Evolutionary conservation across 139 green algal genomes (phyloP).

Genomic region (Micractinium sp.): DNA sequence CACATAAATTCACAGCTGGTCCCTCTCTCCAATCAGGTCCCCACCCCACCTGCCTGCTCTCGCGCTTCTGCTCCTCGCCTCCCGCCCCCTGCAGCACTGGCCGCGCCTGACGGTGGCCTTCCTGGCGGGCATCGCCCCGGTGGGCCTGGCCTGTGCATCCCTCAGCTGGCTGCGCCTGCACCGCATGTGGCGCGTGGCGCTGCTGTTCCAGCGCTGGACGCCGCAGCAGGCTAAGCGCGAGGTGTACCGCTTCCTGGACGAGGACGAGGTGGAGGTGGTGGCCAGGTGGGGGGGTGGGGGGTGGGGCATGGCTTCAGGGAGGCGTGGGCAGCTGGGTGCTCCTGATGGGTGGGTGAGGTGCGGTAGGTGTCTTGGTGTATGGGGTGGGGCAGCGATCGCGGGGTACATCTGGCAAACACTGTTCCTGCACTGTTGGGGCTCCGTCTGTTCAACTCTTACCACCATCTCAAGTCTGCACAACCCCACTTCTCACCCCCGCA

Average conservation of each 20-base stretch:
- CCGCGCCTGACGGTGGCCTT: neutral
- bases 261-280: constrained; percentile 21
- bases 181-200: constrained; percentile 13
- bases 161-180: neutral
- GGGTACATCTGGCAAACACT: too few species aligned
- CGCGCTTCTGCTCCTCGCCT: neutral
- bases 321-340: neutral
- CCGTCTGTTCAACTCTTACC: neutral
- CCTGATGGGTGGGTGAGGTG: neutral
- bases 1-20: too few species aligned
- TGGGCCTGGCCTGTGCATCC: neutral
- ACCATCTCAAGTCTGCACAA: too few species aligned
- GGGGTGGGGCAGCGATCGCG: too few species aligned
- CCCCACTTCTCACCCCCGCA: neutral
- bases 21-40: too few species aligned
- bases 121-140: neutral
- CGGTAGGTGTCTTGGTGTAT: too few species aligned
- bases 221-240: neutral
- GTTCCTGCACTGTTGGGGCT: too few species aligned
- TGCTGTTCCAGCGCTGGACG: constrained; percentile 20
- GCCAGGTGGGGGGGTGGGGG: neutral
- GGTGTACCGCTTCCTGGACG: constrained; percentile 3
- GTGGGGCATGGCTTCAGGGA: too few species aligned
- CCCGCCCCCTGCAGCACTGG: constrained; percentile 9
- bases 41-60: neutral